Evolutionary conservation across 2,329 filamentous ascomycete genomes (phyloP), one percentile per base, ranked within the genome.

Genomic region (Fusarium ramigenum): DNA sequence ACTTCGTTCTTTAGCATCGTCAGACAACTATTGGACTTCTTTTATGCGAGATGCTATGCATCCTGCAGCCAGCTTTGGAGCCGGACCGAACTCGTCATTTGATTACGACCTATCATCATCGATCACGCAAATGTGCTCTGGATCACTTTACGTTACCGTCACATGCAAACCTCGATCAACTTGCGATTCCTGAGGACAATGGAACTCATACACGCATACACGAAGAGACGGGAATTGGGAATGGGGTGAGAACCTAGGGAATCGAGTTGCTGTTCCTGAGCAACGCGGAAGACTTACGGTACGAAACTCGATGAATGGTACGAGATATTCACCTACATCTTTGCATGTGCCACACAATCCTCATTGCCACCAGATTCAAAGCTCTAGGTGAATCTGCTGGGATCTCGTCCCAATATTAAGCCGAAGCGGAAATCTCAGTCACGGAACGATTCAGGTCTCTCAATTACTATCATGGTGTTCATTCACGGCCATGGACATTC

Each of bases 41-140:
- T 16, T 36, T 32, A 7, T 21, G 28, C 21, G 16, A 21, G 15
- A 25, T 11, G 11, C 9, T 16, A 44, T 28, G 21, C 30, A 11
- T 18, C 23, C 9, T 23, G 42, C 28, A 56, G 37, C 32, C 49
- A 25, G 28, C 23, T 36, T 5, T 32, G 32, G 11, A 57, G 44
- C 42, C 66, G 61, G 70, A 18, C 70, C 70, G 70, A 73, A 40
- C 47, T 53, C 23, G 25, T 46, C 28, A n/a, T 50, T 25, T 16
- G 25, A 28, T 10, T 7, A 16, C 28, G 11, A 9, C 30, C 39
- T n/a, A 40, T 42, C 42, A 36, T 42, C 21, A 19, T 21, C 23
- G 16, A 37, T 32, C n/a, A 34, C 47, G 10, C 28, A 16, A 23
- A 23, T 19, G n/a, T 57, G 30, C 30, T 37, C 21, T 30, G 9